Base-by-base conservation (phyloP, 352 stramenopile genomes). In the Phytophthora multivora region DNA sequence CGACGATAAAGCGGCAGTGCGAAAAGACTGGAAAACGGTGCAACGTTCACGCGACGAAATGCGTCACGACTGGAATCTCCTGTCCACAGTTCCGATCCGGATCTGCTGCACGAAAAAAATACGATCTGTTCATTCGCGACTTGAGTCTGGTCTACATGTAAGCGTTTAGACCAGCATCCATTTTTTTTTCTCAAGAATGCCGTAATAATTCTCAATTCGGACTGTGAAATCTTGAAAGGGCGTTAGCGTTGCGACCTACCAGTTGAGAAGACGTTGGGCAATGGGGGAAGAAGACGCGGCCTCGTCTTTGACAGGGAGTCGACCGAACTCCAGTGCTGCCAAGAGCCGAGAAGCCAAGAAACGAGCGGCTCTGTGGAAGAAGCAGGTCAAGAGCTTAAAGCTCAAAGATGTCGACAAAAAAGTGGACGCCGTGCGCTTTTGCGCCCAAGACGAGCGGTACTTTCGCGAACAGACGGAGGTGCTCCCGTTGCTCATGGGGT, bases 331-430 rank as follows among this genome's bases (percentile, higher is more conserved):
- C 31, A 71, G 66, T 40, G 31, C 60, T 12, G 53, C 26, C 6
- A 69, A 62, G 49, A 69, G 31, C 25, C 43, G 47, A 53, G 61
- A 75, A 9, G 47, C 33, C 46, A 83, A 82, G 49, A 81, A 86
- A 51, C 53, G 60, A 25, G 45, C 56, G 13, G 59, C 64, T 51
- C 47, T 75, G 19, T 76, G 69, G 64, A 92, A 88, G 33, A 88
- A 80, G 51, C 77, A 85, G 36, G 36, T 63, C 52, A 89, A 88
- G 56, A 73, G 75, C 28, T 64, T 92, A 15, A 90, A 89, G 48
- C 55, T 73, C n/a, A 92, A 89, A 72, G 80, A 92, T 52, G 33
- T 63, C 0, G 69, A 35, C 43, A 92, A 88, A 62, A 92, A 89
- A 30, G 67, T 76, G 10, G 79, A 89, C n/a, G 80, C 70, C 0